A percentile compares a stretch with the other conserved stretches of the same genome.
These are phyloP conservation scores for Lagenidium giganteum DNA, from an alignment of 352 stramenopile species.

Conservation along the genomic window DNA sequence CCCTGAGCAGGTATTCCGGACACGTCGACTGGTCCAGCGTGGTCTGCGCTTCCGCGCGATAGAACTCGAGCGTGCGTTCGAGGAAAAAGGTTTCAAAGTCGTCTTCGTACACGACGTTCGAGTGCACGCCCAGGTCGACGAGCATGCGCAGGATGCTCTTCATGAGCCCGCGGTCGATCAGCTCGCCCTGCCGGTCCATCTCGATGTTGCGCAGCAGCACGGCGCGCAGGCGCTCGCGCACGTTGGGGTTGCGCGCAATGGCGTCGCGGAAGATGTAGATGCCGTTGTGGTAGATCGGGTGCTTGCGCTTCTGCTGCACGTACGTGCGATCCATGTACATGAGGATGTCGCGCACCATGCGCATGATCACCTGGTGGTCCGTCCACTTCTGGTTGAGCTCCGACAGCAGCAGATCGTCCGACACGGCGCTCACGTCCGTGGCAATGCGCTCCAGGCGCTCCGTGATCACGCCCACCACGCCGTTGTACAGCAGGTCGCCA, in stretches of 20 bases:
- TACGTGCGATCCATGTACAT: constrained; percentile 99
- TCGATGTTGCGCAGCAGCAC: constrained; percentile 83
- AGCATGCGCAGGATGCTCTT: constrained; percentile 95
- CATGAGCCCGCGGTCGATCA: constrained; percentile 87
- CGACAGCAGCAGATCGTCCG: constrained; percentile 84
- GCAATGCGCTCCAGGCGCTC: constrained; percentile 73
- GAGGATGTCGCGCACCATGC: constrained; percentile 98
- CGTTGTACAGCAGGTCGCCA: constrained; percentile 95
- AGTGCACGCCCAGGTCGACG: constrained; percentile 87
- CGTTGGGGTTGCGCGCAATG: constrained; percentile 80
- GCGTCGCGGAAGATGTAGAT: constrained; percentile 89
- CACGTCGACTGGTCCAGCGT: constrained; percentile 90
- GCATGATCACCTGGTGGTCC: constrained; percentile 95
- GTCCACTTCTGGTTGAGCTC: constrained; percentile 91
- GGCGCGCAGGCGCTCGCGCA: constrained; percentile 62
- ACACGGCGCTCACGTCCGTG: constrained; percentile 37
- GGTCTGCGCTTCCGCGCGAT: constrained; percentile 85
- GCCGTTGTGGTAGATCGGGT: constrained; percentile 88
- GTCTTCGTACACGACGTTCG: constrained; percentile 93
- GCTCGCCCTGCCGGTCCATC: constrained; percentile 83
- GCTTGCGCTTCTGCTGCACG: constrained; percentile 91
- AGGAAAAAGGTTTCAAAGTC: constrained; percentile 98
- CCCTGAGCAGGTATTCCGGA: constrained; percentile 95
- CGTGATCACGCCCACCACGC: constrained; percentile 90
- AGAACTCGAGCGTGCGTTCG: constrained; percentile 91